These are phyloP conservation scores for Venturia oleaginea DNA, from an alignment of 2,329 filamentous ascomycete species.

Conservation along the genomic window DNA sequence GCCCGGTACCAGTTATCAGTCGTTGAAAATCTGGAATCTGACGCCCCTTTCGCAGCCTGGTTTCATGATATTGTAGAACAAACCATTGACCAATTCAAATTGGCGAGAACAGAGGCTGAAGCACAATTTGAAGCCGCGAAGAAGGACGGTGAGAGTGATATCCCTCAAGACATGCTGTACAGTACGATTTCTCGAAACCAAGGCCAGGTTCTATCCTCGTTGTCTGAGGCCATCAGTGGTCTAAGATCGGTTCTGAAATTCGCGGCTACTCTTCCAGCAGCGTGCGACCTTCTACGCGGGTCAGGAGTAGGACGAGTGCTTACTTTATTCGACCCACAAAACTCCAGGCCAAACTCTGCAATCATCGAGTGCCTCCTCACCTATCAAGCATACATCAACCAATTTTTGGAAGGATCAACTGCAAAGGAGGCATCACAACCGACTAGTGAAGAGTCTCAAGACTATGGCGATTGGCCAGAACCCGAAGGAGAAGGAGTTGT, in stretches of 20 bases:
- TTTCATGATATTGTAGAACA: conserved; percentile 44
- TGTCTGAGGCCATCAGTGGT: conserved; percentile 44
- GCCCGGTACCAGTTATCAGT: conserved; percentile 48
- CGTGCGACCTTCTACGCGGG: conserved; percentile 35
- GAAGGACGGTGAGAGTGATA: conserved; percentile 27
- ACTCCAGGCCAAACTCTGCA: conserved; percentile 34
- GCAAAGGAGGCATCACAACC: conserved; percentile 18
- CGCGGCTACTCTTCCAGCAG: conserved; percentile 31
- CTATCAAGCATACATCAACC: conserved; percentile 30
- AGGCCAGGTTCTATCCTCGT: conserved; percentile 44
- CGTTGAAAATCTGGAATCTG: conserved; percentile 34
- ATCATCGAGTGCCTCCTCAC: conserved; percentile 43
- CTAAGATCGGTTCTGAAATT: conserved; percentile 40
- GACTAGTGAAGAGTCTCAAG: conserved; percentile 46
- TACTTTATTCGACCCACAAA: conserved; percentile 42
- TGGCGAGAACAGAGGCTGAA: conserved; percentile 50
- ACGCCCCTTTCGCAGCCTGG: conserved; percentile 46
- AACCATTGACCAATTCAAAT: conserved; percentile 44
- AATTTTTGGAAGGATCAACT: neutral
- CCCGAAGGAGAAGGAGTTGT: neutral
- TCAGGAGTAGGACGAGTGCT: conserved; percentile 39
- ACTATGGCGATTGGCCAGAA: conserved; percentile 51
- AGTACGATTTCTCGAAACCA: conserved; percentile 48
- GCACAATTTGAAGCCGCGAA: conserved; percentile 36
- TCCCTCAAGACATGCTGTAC: conserved; percentile 41